These are phyloP conservation scores for Alternaria consortialis DNA, from an alignment of 2,329 filamentous ascomycete genomes.

Conservation along the genomic window DNA sequence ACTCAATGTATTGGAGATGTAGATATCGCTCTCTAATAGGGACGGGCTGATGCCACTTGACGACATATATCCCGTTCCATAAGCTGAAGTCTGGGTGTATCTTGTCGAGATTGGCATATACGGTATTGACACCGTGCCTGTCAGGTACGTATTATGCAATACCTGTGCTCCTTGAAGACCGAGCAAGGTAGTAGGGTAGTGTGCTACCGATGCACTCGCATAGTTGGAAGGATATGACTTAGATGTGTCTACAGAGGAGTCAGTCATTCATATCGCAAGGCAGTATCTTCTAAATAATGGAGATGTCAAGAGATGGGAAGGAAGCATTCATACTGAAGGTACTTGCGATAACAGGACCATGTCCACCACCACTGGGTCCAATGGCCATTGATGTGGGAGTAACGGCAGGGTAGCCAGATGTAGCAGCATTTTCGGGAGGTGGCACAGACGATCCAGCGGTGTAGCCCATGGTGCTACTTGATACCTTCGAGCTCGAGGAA, in stretches of 20 bases:
- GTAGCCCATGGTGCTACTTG: neutral
- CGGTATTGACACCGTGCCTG: neutral
- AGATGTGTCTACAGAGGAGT: neutral
- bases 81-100: neutral
- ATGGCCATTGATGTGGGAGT: neutral
- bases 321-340: neutral
- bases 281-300: neutral
- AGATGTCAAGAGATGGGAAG: neutral
- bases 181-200: neutral
- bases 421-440: neutral
- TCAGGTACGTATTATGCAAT: neutral
- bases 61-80: neutral
- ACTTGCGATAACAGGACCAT: neutral
- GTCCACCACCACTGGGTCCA: neutral
- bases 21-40: neutral
- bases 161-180: neutral
- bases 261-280: neutral
- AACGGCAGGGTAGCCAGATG: neutral
- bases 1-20: neutral
- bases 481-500: neutral
- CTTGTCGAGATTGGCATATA: neutral
- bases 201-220: neutral
- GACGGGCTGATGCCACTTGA: neutral
- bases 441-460: neutral
- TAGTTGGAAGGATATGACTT: neutral